Percentiles rank a stretch among this genome's conserved stretches.
These are phyloP conservation scores for Arxiozyma bovina DNA, from an alignment of 1,139 yeast genomes.

Conservation along the genomic window DNA sequence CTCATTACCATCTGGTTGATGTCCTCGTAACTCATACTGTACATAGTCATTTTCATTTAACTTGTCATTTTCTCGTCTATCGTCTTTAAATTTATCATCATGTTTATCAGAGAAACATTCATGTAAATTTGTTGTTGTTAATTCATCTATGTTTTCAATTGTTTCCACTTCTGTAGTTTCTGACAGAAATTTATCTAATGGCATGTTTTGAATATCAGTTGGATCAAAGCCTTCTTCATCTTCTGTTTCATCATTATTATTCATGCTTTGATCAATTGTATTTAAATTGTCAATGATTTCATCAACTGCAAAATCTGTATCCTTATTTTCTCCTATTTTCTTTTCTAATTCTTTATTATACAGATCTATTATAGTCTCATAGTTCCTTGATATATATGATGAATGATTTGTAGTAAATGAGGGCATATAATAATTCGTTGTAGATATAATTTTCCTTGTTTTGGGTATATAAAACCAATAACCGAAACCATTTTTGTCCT, in stretches of 20 bases:
- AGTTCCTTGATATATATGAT: neutral
- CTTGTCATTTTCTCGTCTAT: neutral
- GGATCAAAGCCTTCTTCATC: neutral
- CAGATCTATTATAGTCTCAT: neutral
- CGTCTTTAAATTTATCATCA: neutral
- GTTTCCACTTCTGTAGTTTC: neutral
- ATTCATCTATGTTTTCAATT: neutral
- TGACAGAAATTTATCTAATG: neutral
- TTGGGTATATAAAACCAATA: conserved; percentile 4
- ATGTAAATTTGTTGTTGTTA: neutral
- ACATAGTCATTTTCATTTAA: neutral
- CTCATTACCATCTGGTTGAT: neutral
- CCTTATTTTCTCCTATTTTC: neutral
- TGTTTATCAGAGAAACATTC: neutral
- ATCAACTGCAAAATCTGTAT: neutral
- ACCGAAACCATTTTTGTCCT: conserved; percentile 1
- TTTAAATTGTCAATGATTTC: too few relatives aligned
- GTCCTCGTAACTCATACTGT: neutral
- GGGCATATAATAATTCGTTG: neutral
- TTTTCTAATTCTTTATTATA: neutral
- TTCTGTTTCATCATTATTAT: too few relatives aligned
- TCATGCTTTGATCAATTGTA: too few relatives aligned
- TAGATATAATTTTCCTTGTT: conserved; percentile 1
- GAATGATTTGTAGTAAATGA: neutral
- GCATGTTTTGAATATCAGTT: neutral